A percentile compares a stretch with the other conserved stretches of the same genome.
phyloP scores from a whole-genome alignment of 805 yeast species.

The Debaryomyces maramus region DNA sequence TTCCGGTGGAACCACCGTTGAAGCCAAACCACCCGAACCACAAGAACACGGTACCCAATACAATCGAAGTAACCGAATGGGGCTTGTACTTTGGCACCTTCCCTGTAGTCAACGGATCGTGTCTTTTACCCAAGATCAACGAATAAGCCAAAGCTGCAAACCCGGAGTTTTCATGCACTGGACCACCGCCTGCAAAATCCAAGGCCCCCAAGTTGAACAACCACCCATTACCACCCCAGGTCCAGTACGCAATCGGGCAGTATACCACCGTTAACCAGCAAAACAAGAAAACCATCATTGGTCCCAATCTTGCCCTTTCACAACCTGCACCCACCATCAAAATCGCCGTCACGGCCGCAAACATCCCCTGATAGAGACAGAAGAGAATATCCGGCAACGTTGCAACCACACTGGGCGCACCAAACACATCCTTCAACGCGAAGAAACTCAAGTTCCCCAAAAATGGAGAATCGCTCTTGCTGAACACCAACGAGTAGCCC shows the following conservation, averaged over 20 bases:
- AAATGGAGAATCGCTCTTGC: conserved; percentile 65
- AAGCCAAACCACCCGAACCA: conserved; percentile 99
- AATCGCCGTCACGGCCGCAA: conserved; percentile 89
- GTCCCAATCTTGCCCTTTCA: conserved; percentile 94
- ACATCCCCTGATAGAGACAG: conserved; percentile 94
- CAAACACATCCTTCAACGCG: conserved; percentile 77
- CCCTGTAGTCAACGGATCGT: conserved; percentile 68
- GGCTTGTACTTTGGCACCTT: conserved; percentile 89
- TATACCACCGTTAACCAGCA: conserved; percentile 94
- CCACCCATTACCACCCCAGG: conserved; percentile 97
- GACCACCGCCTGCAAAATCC: conserved; percentile 99
- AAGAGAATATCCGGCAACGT: conserved; percentile 88
- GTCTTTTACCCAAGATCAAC: conserved; percentile 86
- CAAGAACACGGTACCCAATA: conserved; percentile 87
- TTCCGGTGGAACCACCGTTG: conserved; percentile 98
- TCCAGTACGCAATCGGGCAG: conserved; percentile 96
- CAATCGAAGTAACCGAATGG: conserved; percentile 87
- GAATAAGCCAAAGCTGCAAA: conserved; percentile 95
- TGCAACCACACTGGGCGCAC: conserved; percentile 67
- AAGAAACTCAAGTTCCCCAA: conserved; percentile 82
- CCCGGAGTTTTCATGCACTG: conserved; percentile 94
- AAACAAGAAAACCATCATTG: conserved; percentile 93
- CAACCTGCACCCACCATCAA: conserved; percentile 97
- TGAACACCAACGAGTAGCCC: conserved; percentile 91
- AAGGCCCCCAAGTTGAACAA: conserved; percentile 75